Evolutionary conservation across 306 rosid species (phyloP).

Genomic region (Phaseolus lunatus): DNA sequence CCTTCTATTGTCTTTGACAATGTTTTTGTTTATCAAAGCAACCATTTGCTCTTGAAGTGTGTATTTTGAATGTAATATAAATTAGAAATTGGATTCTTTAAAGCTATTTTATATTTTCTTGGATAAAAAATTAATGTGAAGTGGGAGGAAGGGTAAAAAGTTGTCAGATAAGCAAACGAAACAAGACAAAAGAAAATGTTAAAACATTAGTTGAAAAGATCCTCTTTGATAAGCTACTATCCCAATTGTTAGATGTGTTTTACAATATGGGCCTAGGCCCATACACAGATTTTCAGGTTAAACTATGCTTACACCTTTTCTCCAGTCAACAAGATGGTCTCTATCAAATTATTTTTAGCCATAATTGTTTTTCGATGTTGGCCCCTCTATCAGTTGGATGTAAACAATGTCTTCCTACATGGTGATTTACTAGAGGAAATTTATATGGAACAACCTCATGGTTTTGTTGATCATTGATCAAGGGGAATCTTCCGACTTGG

Average conservation of each 20-base stretch:
- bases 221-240: not conserved
- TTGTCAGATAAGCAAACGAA: not conserved
- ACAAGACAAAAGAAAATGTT: not conserved
- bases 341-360: no score
- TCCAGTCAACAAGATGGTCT: no score
- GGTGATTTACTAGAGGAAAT: no score
- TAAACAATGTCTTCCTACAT: no score
- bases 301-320: no score
- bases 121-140: not conserved
- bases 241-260: not conserved
- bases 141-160: not conserved
- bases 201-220: not conserved
- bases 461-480: no score
- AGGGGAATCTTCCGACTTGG: no score
- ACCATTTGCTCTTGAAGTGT: not conserved
- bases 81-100: not conserved
- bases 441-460: no score
- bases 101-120: not conserved
- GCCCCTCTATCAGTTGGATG: no score
- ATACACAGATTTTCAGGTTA: no score
- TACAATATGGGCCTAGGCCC: no score
- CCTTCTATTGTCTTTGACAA: not conserved
- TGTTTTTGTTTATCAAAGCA: not conserved
- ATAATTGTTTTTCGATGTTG: no score
- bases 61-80: not conserved